A percentile compares a stretch with the other conserved stretches of the same genome.
Conservation (phyloP, 208 protist species). For the Crithidia expoeki region DNA sequence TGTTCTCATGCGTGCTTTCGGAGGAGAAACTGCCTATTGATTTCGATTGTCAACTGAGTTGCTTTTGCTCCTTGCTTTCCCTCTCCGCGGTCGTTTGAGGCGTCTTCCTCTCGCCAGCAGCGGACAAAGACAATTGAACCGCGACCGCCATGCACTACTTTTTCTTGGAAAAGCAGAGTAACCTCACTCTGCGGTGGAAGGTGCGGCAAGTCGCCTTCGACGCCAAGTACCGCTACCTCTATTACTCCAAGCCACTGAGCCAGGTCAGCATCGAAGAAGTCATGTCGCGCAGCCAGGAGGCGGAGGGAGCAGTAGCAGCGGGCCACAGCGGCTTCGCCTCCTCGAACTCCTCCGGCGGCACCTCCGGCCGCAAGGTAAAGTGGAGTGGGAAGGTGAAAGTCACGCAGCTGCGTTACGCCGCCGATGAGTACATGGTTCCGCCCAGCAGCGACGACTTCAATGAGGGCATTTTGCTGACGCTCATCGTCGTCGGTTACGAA, state of each 20-base stretch:
- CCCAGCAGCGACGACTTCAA: constrained; percentile 42
- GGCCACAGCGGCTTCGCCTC: constrained; percentile 8
- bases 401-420: constrained; percentile 36
- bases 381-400: constrained; percentile 57
- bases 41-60: no score
- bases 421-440: constrained; percentile 47
- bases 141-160: constrained; percentile 40
- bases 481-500: constrained; percentile 43
- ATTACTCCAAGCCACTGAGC: constrained; percentile 47
- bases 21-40: no score
- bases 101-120: no score
- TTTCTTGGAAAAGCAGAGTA: constrained; percentile 47
- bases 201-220: constrained; percentile 57
- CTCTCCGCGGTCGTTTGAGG: no score
- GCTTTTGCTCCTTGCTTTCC: no score
- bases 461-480: constrained; percentile 37
- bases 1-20: no score
- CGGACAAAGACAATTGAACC: no score
- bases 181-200: constrained; percentile 45
- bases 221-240: constrained; percentile 50
- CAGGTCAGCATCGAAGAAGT: constrained; percentile 30
- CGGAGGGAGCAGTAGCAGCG: constrained; percentile 2
- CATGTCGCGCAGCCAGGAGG: constrained; percentile 24
- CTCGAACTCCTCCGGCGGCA: constrained; percentile 10
- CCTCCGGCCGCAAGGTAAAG: constrained; percentile 34